Percentiles rank a stretch among this genome's conserved stretches.
These are phyloP conservation scores for Akanthomyces lecanii DNA, from an alignment of 2,329 filamentous ascomycete genomes.

Conservation along the genomic window DNA sequence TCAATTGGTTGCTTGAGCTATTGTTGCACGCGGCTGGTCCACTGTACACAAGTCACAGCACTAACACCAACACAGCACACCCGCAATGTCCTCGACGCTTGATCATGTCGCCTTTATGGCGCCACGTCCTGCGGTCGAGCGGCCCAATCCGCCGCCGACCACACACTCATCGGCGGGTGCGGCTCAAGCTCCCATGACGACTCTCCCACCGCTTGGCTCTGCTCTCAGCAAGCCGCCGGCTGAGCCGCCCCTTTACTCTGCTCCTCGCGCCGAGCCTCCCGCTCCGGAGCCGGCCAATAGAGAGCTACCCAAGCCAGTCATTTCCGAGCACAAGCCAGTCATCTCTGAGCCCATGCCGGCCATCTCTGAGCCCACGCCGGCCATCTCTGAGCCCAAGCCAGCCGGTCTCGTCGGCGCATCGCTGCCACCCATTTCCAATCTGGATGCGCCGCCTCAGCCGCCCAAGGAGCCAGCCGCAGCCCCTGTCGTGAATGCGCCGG, in stretches of 20 bases:
- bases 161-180: not conserved
- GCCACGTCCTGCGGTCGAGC: not conserved
- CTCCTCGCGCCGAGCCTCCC: conserved; percentile 1
- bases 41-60: not conserved
- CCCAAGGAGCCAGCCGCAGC: not conserved
- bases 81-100: conserved; percentile 7
- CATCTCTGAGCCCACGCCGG: no score
- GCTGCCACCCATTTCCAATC: conserved; percentile 3
- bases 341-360: no score
- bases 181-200: not conserved
- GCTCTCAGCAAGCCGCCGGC: not conserved
- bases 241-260: not conserved
- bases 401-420: not conserved
- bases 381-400: no score
- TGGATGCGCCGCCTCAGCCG: conserved; percentile 7
- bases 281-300: not conserved
- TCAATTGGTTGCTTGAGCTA: not conserved
- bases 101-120: conserved; percentile 8
- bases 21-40: no score
- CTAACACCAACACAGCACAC: not conserved
- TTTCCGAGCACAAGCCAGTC: not conserved
- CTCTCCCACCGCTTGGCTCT: not conserved
- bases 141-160: conserved; percentile 1
- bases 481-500: not conserved
- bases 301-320: conserved; percentile 2